Percentiles rank a stretch among this genome's conserved stretches.
Evolutionary conservation across 768 basidiomycete species (phyloP).

Genomic region (Tulasnella sp.): DNA sequence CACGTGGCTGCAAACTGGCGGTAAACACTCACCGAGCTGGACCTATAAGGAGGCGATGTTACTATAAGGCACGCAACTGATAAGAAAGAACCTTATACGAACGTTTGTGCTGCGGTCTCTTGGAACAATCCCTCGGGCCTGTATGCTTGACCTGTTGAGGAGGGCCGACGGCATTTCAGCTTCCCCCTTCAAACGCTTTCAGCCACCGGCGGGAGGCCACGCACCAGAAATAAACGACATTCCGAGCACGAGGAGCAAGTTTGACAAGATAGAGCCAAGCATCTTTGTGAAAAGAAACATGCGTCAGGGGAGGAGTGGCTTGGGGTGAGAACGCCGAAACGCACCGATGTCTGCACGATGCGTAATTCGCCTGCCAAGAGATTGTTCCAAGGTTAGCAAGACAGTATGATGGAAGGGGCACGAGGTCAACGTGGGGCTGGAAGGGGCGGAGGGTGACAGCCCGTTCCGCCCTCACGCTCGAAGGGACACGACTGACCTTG

Average conservation of each 20-base stretch:
- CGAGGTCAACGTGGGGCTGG: constrained; percentile 9
- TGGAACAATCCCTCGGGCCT: constrained; percentile 69
- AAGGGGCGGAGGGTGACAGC: not conserved
- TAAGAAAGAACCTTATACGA: constrained; percentile 37
- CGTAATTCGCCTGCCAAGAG: constrained; percentile 60
- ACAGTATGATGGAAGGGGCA: not conserved
- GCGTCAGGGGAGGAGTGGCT: constrained; percentile 1
- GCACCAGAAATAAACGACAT: constrained; percentile 82
- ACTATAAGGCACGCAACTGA: constrained; percentile 23
- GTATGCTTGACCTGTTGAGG: constrained; percentile 56
- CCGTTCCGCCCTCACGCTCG: not conserved
- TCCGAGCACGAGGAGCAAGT: constrained; percentile 83
- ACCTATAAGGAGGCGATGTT: constrained; percentile 33
- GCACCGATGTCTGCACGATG: constrained; percentile 86
- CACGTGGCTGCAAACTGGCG: constrained; percentile 25
- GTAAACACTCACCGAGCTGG: constrained; percentile 41
- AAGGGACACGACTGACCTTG: constrained; percentile 50
- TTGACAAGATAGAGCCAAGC: constrained; percentile 88
- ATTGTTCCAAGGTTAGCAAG: not conserved
- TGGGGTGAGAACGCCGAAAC: constrained; percentile 33
- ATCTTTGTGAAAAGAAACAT: constrained; percentile 48
- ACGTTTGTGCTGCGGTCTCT: constrained; percentile 84
- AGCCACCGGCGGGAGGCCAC: constrained; percentile 9
- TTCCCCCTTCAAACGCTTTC: not conserved
- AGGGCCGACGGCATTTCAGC: not conserved